A percentile compares a stretch with the other conserved stretches of the same genome.
Conservation (phyloP, 306 rosid genomes). For the Cucurbita moschata region DNA sequence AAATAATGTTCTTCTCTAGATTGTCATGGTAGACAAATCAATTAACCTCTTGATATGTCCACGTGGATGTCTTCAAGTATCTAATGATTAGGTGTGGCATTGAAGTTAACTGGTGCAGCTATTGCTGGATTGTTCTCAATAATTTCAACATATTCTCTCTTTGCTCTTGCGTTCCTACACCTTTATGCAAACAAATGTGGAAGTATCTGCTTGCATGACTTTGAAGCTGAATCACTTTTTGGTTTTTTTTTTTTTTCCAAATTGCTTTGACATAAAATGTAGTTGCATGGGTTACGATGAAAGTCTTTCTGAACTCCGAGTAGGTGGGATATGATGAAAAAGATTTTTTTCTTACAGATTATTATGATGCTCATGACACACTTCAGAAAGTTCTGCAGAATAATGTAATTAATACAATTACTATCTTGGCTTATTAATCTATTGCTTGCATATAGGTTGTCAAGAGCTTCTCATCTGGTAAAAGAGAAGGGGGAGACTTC, state of each 20-base stretch:
- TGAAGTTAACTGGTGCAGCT: no score
- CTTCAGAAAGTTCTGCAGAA: background rate
- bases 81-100: no score
- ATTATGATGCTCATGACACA: background rate
- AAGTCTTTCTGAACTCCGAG: background rate
- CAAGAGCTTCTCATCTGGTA: slow-evolving; percentile 97
- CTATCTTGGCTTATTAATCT: background rate
- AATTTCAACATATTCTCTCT: no score
- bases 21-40: no score
- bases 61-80: no score
- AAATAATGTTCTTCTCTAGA: no score
- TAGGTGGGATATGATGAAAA: background rate
- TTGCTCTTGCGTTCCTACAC: no score
- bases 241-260: background rate
- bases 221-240: background rate
- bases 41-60: no score
- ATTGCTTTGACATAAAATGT: background rate
- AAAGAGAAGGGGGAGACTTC: slow-evolving; percentile 98
- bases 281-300: background rate
- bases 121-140: no score
- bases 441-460: slow-evolving; percentile 43
- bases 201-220: background rate
- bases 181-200: no score
- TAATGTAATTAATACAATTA: background rate
- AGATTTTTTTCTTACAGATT: background rate